phyloP scores from a whole-genome alignment of 2,329 filamentous ascomycete genomes.

The Nothophoma quercina region DNA sequence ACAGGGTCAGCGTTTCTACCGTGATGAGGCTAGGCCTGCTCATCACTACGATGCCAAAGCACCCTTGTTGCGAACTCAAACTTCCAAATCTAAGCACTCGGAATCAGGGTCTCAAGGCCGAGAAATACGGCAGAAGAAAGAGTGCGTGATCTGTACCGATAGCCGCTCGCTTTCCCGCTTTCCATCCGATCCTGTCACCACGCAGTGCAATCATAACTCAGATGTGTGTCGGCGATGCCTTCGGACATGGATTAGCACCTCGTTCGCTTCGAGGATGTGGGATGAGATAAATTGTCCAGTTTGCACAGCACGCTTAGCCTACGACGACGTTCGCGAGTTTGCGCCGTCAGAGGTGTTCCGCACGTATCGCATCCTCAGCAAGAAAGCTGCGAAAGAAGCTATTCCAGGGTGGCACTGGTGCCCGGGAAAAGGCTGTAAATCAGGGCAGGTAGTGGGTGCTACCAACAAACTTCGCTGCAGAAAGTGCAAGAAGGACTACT shows the following conservation, averaged over 20 bases:
- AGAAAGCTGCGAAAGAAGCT: slow-evolving; percentile 54
- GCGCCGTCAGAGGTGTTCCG: slow-evolving; percentile 55
- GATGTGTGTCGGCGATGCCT: slow-evolving; percentile 51
- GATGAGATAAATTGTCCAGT: slow-evolving; percentile 60
- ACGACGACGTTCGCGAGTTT: slow-evolving; percentile 56
- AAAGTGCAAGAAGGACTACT: slow-evolving; percentile 47
- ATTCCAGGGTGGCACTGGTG: slow-evolving; percentile 63
- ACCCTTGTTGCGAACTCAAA: background rate
- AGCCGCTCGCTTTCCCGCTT: slow-evolving; percentile 41
- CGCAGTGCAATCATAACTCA: slow-evolving; percentile 42
- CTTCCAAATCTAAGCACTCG: background rate
- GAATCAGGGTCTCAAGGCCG: background rate
- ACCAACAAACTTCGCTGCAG: slow-evolving; percentile 54
- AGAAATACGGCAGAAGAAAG: slow-evolving; percentile 3
- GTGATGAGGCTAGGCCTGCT: background rate
- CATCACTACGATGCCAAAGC: background rate
- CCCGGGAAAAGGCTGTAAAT: slow-evolving; percentile 57
- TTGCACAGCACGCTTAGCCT: slow-evolving; percentile 55
- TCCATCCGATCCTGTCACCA: slow-evolving; percentile 40
- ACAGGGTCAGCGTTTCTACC: background rate
- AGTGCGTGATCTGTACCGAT: slow-evolving; percentile 49
- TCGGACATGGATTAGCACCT: slow-evolving; percentile 48
- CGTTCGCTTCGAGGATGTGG: slow-evolving; percentile 51
- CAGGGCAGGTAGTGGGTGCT: slow-evolving; percentile 61
- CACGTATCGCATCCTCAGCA: slow-evolving; percentile 54